Evolutionary conservation across 352 stramenopile species (phyloP).

Genomic region (Aphanomyces stellatus): DNA sequence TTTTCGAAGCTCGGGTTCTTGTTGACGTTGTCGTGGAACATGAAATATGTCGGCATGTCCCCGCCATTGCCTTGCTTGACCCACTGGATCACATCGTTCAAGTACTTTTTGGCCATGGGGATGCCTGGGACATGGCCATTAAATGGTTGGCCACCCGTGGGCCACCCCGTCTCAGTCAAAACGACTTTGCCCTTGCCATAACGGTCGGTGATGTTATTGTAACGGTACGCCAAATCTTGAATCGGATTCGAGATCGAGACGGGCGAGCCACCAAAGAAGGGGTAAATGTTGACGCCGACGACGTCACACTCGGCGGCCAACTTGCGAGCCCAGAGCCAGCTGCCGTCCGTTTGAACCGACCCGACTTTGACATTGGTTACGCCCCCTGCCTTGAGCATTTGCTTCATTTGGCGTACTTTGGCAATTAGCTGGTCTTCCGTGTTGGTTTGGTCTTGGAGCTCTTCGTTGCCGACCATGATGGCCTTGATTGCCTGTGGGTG

Average conservation of each 20-base stretch:
- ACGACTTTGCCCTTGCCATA: conserved; percentile 23
- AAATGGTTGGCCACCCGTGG: not conserved
- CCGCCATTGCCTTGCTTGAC: not conserved
- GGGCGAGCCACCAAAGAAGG: conserved; percentile 29
- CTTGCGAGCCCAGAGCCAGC: conserved; percentile 32
- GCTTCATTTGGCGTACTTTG: conserved; percentile 22
- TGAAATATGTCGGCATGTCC: not conserved
- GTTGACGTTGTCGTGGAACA: conserved; percentile 13
- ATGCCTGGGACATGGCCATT: conserved; percentile 15
- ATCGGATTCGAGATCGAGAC: conserved; percentile 31
- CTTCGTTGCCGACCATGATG: conserved; percentile 59
- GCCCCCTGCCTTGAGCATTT: conserved; percentile 31
- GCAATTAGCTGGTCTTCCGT: not conserved
- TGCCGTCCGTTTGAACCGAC: conserved; percentile 38
- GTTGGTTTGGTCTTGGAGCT: conserved; percentile 29
- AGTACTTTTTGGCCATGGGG: conserved; percentile 3
- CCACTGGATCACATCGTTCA: not conserved
- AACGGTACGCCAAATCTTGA: conserved; percentile 20
- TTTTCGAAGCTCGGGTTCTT: conserved; percentile 15
- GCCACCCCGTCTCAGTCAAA: conserved; percentile 28
- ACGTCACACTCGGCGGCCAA: conserved; percentile 44
- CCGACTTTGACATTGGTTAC: conserved; percentile 43
- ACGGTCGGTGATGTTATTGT: conserved; percentile 13
- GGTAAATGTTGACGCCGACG: conserved; percentile 64
- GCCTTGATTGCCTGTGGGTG: conserved; percentile 30